Conservation (phyloP, 2,329 filamentous ascomycete species). For the Chaetomium olivaceum region DNA sequence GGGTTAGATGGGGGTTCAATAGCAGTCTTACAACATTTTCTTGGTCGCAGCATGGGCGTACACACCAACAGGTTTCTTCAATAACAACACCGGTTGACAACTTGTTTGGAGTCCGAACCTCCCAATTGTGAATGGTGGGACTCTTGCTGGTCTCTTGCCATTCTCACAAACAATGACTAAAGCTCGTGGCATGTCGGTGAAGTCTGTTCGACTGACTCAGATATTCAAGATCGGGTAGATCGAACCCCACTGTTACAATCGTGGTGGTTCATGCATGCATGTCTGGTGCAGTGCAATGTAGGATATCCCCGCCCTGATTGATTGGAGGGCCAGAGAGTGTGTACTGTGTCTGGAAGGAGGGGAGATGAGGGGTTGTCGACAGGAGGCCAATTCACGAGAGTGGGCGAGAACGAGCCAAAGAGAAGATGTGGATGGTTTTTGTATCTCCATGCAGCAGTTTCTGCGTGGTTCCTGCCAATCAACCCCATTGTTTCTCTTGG, state of each 20-base stretch:
- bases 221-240: background rate
- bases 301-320: background rate
- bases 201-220: background rate
- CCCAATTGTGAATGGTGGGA: background rate
- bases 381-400: background rate
- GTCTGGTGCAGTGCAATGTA: background rate
- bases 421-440: background rate
- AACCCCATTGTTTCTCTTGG: background rate
- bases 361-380: background rate
- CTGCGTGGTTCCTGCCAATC: background rate
- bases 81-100: background rate
- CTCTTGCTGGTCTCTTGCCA: background rate
- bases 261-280: constrained; percentile 10
- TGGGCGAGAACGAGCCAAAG: background rate
- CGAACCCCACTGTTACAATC: constrained; percentile 4
- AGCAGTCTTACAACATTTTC: background rate
- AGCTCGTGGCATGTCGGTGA: background rate
- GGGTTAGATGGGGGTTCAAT: background rate
- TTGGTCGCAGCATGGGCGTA: background rate
- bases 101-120: background rate
- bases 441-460: background rate
- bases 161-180: background rate
- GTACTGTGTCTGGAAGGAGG: no score
- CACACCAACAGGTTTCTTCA: background rate
- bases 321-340: background rate